These are phyloP conservation scores for Tricholoma sp. DNA, from an alignment of 768 basidiomycete species.

Conservation along the genomic window DNA sequence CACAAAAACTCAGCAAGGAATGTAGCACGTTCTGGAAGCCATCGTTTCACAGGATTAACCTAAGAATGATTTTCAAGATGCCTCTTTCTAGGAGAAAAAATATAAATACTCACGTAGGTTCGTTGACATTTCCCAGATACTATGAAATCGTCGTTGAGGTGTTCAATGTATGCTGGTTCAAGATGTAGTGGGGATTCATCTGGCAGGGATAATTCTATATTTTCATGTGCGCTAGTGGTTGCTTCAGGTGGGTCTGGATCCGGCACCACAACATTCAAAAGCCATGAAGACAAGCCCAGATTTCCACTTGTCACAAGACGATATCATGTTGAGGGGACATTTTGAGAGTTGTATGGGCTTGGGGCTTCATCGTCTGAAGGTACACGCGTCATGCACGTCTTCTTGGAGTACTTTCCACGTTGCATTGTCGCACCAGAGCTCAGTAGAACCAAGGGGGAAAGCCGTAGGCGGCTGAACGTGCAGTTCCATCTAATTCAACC, in stretches of 20 bases:
- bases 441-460: neutral
- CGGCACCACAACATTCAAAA: neutral
- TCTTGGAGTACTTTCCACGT: neutral
- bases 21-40: conserved; percentile 2
- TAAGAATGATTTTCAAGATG: neutral
- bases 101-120: neutral
- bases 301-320: neutral
- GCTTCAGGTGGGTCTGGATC: neutral
- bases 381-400: neutral
- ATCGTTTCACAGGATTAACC: conserved; percentile 1
- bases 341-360: neutral
- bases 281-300: neutral
- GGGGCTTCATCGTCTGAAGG: neutral
- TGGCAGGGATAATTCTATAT: neutral
- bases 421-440: neutral
- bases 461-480: neutral
- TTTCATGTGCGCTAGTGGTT: neutral
- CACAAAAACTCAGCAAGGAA: conserved; percentile 1
- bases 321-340: neutral
- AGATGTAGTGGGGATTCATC: neutral
- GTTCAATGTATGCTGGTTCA: neutral
- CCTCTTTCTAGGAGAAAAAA: neutral
- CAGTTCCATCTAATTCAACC: neutral
- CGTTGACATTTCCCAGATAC: neutral
- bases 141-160: neutral